These are phyloP conservation scores for Jatropha curcas DNA, from an alignment of 345 rosid species.

Conservation along the genomic window DNA sequence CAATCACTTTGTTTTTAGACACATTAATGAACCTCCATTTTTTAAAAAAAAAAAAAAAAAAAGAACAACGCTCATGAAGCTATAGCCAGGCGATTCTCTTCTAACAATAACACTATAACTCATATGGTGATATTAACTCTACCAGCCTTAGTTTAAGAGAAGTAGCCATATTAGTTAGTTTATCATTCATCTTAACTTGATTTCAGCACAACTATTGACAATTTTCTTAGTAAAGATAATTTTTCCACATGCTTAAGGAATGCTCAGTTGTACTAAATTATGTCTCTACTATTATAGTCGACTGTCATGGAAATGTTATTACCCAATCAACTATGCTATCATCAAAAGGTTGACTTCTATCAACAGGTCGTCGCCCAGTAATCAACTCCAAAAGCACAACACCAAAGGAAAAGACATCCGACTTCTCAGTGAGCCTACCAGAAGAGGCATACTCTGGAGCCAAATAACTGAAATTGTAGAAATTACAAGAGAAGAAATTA, in stretches of 20 bases:
- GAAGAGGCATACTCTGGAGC: slow-evolving; percentile 39
- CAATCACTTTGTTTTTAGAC: too few species aligned
- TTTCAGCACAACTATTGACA: neutral
- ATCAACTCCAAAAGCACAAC: slow-evolving; percentile 37
- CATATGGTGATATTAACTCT: too few species aligned
- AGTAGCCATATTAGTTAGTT: too few species aligned
- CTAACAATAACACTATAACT: too few species aligned
- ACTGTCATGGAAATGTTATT: slow-evolving; percentile 6
- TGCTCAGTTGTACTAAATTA: neutral
- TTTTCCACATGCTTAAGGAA: neutral
- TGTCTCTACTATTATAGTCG: neutral
- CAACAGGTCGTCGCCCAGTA: slow-evolving; percentile 29
- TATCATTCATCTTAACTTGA: too few species aligned
- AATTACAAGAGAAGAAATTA: neutral
- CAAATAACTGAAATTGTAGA: slow-evolving; percentile 25
- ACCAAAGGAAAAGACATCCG: slow-evolving; percentile 38
- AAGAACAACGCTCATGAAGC: too few species aligned
- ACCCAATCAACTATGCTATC: slow-evolving; percentile 36
- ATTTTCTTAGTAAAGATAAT: neutral
- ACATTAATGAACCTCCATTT: too few species aligned
- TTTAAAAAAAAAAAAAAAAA: too few species aligned
- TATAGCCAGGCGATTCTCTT: too few species aligned
- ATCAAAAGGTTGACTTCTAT: slow-evolving; percentile 24
- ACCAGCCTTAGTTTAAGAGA: too few species aligned
- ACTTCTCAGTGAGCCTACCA: slow-evolving; percentile 33